Evolutionary conservation across 495 filamentous ascomycete species (phyloP).

Genomic region (Cenococcum geophilum): DNA sequence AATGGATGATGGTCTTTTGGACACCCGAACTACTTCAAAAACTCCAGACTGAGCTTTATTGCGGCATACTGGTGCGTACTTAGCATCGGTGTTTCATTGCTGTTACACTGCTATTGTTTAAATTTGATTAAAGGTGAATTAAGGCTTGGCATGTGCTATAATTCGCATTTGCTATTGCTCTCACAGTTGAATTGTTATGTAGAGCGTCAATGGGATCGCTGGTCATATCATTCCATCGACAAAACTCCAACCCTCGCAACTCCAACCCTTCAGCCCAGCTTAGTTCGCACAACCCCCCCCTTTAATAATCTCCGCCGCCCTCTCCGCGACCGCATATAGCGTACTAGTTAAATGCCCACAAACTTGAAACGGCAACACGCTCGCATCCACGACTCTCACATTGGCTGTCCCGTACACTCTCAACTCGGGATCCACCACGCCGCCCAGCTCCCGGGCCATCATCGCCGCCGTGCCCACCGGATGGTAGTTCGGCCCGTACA

Average conservation of each 20-base stretch:
- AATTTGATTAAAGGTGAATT: no score
- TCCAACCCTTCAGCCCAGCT: no score
- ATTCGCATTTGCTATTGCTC: no score
- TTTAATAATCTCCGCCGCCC: constrained; percentile 11
- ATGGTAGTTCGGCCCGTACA: constrained; percentile 15
- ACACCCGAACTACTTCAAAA: no score
- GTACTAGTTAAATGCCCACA: constrained; percentile 17
- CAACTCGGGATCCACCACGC: constrained; percentile 17
- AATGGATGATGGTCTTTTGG: no score
- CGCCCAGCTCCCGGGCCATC: constrained; percentile 17
- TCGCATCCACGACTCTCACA: constrained; percentile 25
- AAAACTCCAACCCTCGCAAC: neutral
- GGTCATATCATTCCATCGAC: neutral
- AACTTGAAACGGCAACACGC: constrained; percentile 16
- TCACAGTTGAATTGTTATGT: no score
- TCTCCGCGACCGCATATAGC: constrained; percentile 20
- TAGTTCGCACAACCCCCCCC: neutral
- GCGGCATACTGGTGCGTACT: no score
- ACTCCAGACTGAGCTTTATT: no score
- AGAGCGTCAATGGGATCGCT: no score
- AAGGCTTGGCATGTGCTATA: no score
- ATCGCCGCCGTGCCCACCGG: constrained; percentile 19
- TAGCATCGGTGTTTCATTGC: no score
- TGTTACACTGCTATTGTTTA: no score
- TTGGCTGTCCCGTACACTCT: constrained; percentile 17